Base-by-base conservation (phyloP, 1,284 basidiomycete genomes). In the Moesziomyces parantarcticus region DNA sequence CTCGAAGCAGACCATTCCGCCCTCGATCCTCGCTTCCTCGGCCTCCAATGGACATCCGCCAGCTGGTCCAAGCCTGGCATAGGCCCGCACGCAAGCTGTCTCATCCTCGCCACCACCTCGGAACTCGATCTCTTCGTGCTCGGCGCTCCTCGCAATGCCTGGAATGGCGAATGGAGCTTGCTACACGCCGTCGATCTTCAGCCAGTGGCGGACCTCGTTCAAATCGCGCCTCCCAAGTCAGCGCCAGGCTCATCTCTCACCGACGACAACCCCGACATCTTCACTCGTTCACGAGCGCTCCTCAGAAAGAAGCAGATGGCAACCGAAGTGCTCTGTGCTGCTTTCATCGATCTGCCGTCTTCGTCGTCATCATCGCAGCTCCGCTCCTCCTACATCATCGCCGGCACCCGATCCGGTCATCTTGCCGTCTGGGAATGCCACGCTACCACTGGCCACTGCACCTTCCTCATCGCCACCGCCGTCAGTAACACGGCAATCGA, bases 1-100 rank as follows among this genome's bases (percentile, higher is more conserved):
- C 48, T 69, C 52, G 62, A 69, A 22, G 54, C 55, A 1, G 71
- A 74, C 20, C 67, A 74, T 20, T 56, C 66, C 0, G 44, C 67
- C 11, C 49, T 61, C 14, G 62, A 69, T 56, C 47, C 66, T 13
- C 50, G 62, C 41, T 64, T 58, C n/a, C 22, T 51, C 39, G 34
- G 41, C 39, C 26, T 44, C 11, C 50, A 63, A 45, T 74, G 71
- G 71, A 39, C 32, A 16, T 60, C 58, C 13, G 71, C 71, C 5
- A 48, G 51, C 53, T 74, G 71, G 71, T 74, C 71, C 14, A 65
- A 52, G 34, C 58, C 71, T 6, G 58, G 66, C 18, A 47, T 74
- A 42, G 71, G 71, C 4, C 49, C 65, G 14, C 42, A 65, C 23
- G 58, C 48, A 45, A 63, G 66, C 58, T 74, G 65, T 18, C 53